Base-by-base conservation (phyloP, 192 early-diverging fungal species). In the Podila epigama region DNA sequence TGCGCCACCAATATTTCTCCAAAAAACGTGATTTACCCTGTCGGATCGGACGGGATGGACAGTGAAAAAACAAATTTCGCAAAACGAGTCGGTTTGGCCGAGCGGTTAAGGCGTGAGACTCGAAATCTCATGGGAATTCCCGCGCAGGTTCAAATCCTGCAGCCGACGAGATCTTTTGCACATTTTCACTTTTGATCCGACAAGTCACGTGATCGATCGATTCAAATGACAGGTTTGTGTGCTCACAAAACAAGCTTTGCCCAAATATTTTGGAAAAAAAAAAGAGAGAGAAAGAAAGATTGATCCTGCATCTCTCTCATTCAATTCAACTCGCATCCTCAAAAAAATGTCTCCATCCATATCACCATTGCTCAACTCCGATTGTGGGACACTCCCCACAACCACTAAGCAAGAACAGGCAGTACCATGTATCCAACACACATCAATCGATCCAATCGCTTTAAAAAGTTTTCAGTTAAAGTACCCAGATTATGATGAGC, bases 131-230 rank as follows among this genome's bases (percentile, higher is more conserved):
- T 83, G 78, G 78, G 82, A 31, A 75, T 28, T 83, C 82, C 78
- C 78, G 82, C 82, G 79, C 82, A 83, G 82, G 82, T 83, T 83
- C 82, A 83, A 83, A 83, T 83, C 82, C 82, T 83, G 82, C 79
- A 66, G 82, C 71, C 78, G 82, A 78, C 82, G 82, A 15, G 42
- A 44, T 18, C 22, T 44, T 44, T 44, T 48, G 41, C n/a, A n/a
- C 41, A 42, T 42, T 4, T 44, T 44, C n/a, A 20, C 2, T 18
- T 20, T 44, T n/a, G n/a, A n/a, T n/a, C n/a, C n/a, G n/a, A n/a
- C n/a, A n/a, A n/a, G n/a, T n/a, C n/a, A n/a, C n/a, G n/a, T n/a
- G n/a, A n/a, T n/a, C n/a, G n/a, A n/a, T n/a, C n/a, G n/a, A n/a
- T n/a, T n/a, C n/a, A n/a, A n/a, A n/a, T n/a, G n/a, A n/a, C n/a